Evolutionary conservation across 768 basidiomycete genomes (phyloP), one percentile per base, ranked within the genome.

Genomic region (Phlebiopsis gigantea): DNA sequence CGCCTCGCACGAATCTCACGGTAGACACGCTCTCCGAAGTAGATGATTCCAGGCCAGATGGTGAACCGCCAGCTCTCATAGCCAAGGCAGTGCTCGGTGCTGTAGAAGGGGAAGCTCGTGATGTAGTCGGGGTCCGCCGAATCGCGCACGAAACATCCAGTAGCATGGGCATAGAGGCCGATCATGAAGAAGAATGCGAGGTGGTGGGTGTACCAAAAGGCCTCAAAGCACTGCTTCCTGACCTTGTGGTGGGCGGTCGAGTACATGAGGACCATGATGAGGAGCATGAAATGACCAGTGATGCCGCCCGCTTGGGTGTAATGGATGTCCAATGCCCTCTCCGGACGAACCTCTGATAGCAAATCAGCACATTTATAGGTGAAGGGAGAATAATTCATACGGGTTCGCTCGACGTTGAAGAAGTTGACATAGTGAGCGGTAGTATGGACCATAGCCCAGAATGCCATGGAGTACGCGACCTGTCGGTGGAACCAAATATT

Each of bases 191-290:
- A 91, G 79, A 94, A 92, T 10, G 90, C 91, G 41, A 94, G 82
- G 63, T 95, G 94, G 62, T 96, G 94, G 30, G 93, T 94, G 71
- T 94, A 96, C 93, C 93, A 96, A 77, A 98, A 98, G 1, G 83
- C 91, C 71, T 98, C 94, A 72, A 95, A 97, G 75, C 85, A 90
- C 71, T 93, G 90, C 58, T 80, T 71, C 62, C 94, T 88, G 61
- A 98, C 85, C 72, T 89, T 93, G 66, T 83, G 79, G 71, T 94
- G 91, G 2, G 94, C 93, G 21, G 93, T 94, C 41, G 89, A 82
- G 70, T 95, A 96, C 81, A 96, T 93, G 64, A 93, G 69, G 62
- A 98, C 70, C 91, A 98, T 93, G 70, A 94, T 85, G 58, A 97
- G 75, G 42, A 96, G 82, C 93, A 96, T 94, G 71, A 93, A 89